These are phyloP conservation scores for Plasmodium yoelii DNA, from an alignment of 169 alveolate species.

Conservation along the genomic window DNA sequence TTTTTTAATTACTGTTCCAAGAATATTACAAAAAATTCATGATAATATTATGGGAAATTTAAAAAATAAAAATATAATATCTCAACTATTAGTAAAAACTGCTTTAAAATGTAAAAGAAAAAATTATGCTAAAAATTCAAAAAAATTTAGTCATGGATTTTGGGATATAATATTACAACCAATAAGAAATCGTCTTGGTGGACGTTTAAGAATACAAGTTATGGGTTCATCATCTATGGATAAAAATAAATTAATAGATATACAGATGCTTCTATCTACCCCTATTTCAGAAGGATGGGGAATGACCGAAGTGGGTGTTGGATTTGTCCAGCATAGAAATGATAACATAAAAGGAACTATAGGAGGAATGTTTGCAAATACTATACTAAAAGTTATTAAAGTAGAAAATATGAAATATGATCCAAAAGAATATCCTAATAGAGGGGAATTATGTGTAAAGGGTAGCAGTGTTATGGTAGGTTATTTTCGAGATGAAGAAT, in stretches of 20 bases:
- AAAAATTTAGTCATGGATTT: slow-evolving; percentile 67
- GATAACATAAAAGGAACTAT: slow-evolving; percentile 84
- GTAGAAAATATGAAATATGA: slow-evolving; percentile 82
- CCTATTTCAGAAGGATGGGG: slow-evolving; percentile 88
- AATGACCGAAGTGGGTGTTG: slow-evolving; percentile 84
- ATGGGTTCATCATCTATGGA: slow-evolving; percentile 86
- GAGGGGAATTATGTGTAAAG: slow-evolving; percentile 87
- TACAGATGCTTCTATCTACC: slow-evolving; percentile 80
- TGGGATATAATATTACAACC: slow-evolving; percentile 82
- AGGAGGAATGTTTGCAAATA: slow-evolving; percentile 84
- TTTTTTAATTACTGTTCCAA: slow-evolving; percentile 85
- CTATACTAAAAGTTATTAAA: slow-evolving; percentile 78
- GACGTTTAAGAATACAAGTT: slow-evolving; percentile 80
- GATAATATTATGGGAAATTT: slow-evolving; percentile 83
- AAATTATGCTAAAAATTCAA: slow-evolving; percentile 72
- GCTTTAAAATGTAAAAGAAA: slow-evolving; percentile 77
- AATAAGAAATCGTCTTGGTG: slow-evolving; percentile 82
- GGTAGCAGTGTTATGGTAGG: slow-evolving; percentile 91
- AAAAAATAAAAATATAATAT: slow-evolving; percentile 75
- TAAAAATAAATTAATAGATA: slow-evolving; percentile 75
- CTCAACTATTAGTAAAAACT: slow-evolving; percentile 77
- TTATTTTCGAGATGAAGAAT: slow-evolving; percentile 89
- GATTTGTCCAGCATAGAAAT: slow-evolving; percentile 79
- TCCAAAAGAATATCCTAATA: slow-evolving; percentile 81
- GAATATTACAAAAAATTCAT: slow-evolving; percentile 83